Base-by-base conservation (phyloP, 2,329 filamentous ascomycete species). In the Scortechinia acanthostroma region DNA sequence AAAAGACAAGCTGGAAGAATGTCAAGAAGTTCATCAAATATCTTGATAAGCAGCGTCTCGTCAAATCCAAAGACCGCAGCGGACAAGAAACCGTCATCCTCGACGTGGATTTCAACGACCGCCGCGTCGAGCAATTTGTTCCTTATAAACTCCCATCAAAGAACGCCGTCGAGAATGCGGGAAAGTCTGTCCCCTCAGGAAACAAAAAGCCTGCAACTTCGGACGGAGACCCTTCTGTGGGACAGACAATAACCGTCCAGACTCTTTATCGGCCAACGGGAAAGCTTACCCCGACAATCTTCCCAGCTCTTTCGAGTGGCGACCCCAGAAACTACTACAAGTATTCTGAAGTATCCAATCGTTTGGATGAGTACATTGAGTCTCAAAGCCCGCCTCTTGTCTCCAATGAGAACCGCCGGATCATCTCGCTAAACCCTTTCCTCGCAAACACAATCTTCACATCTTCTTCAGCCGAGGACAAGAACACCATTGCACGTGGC, bases 1-100 rank as follows among this genome's bases (percentile, higher is more conserved):
- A 85, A 55, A 86, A 85, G 61, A 81, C 80, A 2, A 80, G 75
- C 49, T 85, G 77, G 77, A 86, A 86, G 62, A 85, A 77, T 49
- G 73, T 81, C 48, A 81, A 79, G 55, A 86, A 83, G 51, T 85
- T 86, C 57, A 74, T 86, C 60, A 86, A 85, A 53, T 67, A 75
- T 45, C 65, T 86, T 6, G 80, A 85, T 58, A 86, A 85, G 58
- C 65, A 76, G 42, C 58, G 68, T 16, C 63, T 85, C n/a, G 59
- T 83, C 51, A 83, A 80, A 53, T 73, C 71, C 42, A 86, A 86
- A 56, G 81, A 85, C 43, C 71, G 77, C 25, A 77, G 74, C 49
- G 77, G 78, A 3, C 74, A 80, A 25, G 81, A 86, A 55, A 78
- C 76, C 0, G 70, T 82, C 10, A 76, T 86, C 43, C 50, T 77